Conservation (phyloP, 1,284 basidiomycete species). For the Chalciporus sp. region DNA sequence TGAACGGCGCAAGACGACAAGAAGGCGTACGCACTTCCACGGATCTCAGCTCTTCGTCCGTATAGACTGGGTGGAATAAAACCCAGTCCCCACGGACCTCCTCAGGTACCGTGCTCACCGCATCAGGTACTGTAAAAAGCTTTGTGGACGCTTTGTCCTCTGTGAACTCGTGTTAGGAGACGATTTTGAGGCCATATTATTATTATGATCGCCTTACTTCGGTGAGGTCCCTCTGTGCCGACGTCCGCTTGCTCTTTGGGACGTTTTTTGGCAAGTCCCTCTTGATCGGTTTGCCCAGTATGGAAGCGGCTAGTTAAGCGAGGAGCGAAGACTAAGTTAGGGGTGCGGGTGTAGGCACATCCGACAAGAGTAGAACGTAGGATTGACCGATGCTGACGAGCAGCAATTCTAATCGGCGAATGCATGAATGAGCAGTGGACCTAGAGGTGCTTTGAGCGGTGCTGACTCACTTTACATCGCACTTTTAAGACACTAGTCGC, state of each 20-base stretch:
- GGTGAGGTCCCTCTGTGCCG: slow-evolving; percentile 35
- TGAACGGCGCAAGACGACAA: neutral
- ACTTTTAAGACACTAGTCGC: slow-evolving; percentile 24
- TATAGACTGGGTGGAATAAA: slow-evolving; percentile 82
- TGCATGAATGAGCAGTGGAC: slow-evolving; percentile 24
- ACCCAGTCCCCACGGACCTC: slow-evolving; percentile 77
- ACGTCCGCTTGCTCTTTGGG: slow-evolving; percentile 23
- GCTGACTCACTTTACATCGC: neutral
- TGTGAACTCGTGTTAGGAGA: slow-evolving; percentile 11
- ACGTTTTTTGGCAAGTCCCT: slow-evolving; percentile 28
- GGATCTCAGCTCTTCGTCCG: slow-evolving; percentile 74
- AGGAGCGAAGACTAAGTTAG: neutral
- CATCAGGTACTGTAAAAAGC: slow-evolving; percentile 28
- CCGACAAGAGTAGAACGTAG: slow-evolving; percentile 15
- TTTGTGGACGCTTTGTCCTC: slow-evolving; percentile 29
- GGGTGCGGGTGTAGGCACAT: slow-evolving; percentile 1
- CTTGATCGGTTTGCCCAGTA: slow-evolving; percentile 24
- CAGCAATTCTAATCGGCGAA: slow-evolving; percentile 14
- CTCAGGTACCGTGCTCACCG: slow-evolving; percentile 46
- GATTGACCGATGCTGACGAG: slow-evolving; percentile 10
- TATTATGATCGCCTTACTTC: slow-evolving; percentile 15
- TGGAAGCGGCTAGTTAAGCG: slow-evolving; percentile 23
- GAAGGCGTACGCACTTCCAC: slow-evolving; percentile 56
- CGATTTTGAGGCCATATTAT: neutral
- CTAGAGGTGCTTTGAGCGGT: slow-evolving; percentile 1